Evolutionary conservation across 805 yeast genomes (phyloP), one percentile per base, ranked within the genome.

Genomic region (Vanderwaltozyma polyspora): DNA sequence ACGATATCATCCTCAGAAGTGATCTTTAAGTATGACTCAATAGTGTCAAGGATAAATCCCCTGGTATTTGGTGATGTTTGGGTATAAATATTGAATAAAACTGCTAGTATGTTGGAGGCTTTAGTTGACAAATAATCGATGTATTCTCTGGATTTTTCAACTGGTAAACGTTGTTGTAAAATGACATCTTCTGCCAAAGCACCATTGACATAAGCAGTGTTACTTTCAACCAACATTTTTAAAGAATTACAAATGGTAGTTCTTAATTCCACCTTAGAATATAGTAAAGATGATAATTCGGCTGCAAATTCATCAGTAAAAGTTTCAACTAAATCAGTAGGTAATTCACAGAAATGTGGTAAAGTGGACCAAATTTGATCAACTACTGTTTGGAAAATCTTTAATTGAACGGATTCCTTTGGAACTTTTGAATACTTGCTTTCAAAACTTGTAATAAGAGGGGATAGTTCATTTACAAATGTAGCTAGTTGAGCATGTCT

Each of bases 361-460:
- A 91, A 65, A 42, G 87, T 65, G 1, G 93, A 76, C 96, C 96
- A 86, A 23, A 87, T 68, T 66, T 91, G 99, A 52, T 83, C 94
- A 28, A 83, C 66, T 29, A 91, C 74, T 2, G 98, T 89, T 47
- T 76, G 71, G 52, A 83, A 81, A 34, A 91, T 74, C 60, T 85
- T 91, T 38, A 63, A 57, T 53, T 84, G 81, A 40, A 82, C 67
- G 2, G 87, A 74, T 33, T 74, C 71, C 32, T 70, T 67, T 27
- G 68, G 63, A 23, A 68, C 45, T 1, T 59, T 46, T 11, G 51
- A 55, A 31, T 73, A 61, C 40, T 69, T 74, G 8, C 60, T 52
- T 31, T 68, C 68, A 47, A 79, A 81, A 37, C 67, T 61, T 26
- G 66, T 65, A 32, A 68, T 68, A 26, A 78, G 57, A 19, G 97